phyloP scores from a whole-genome alignment of 2,329 filamentous ascomycete genomes.

The Huntiella moniliformis region DNA sequence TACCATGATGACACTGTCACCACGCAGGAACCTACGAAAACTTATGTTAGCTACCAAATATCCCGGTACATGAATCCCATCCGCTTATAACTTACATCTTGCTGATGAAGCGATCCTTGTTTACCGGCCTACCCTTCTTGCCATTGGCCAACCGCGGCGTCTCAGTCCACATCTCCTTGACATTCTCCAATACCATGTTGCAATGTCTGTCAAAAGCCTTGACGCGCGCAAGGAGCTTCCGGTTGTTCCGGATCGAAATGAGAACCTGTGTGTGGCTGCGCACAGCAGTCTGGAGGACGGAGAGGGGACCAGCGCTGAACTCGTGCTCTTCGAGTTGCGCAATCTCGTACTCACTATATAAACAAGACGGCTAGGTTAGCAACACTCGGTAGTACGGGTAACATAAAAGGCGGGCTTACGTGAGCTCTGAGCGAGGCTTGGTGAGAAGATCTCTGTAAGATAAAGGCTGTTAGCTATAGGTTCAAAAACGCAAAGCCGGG shows the following conservation, averaged over 20 bases:
- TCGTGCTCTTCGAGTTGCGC: slow-evolving; percentile 46
- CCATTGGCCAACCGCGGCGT: slow-evolving; percentile 65
- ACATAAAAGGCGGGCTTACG: slow-evolving; percentile 34
- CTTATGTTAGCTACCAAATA: neutral
- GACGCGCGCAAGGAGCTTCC: slow-evolving; percentile 88
- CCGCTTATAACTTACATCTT: slow-evolving; percentile 52
- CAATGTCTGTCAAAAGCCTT: slow-evolving; percentile 98
- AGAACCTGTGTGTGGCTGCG: slow-evolving; percentile 88
- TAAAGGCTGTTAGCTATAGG: slow-evolving; percentile 16
- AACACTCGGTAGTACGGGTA: neutral
- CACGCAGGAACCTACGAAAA: slow-evolving; percentile 52
- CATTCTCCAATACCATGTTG: slow-evolving; percentile 97
- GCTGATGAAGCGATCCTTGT: slow-evolving; percentile 96
- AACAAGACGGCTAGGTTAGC: neutral
- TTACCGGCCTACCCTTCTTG: slow-evolving; percentile 76
- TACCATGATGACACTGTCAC: slow-evolving; percentile 76
- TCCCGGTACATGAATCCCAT: neutral
- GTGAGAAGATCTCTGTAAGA: slow-evolving; percentile 58
- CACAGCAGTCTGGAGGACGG: slow-evolving; percentile 91
- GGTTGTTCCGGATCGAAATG: slow-evolving; percentile 94
- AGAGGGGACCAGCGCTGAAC: slow-evolving; percentile 40
- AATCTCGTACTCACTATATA: slow-evolving; percentile 68
- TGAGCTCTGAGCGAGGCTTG: slow-evolving; percentile 80
- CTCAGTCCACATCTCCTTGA: slow-evolving; percentile 97
- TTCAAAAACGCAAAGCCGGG: neutral